Base-by-base conservation (phyloP, 805 yeast genomes). In the Wickerhamiella shivajii region DNA sequence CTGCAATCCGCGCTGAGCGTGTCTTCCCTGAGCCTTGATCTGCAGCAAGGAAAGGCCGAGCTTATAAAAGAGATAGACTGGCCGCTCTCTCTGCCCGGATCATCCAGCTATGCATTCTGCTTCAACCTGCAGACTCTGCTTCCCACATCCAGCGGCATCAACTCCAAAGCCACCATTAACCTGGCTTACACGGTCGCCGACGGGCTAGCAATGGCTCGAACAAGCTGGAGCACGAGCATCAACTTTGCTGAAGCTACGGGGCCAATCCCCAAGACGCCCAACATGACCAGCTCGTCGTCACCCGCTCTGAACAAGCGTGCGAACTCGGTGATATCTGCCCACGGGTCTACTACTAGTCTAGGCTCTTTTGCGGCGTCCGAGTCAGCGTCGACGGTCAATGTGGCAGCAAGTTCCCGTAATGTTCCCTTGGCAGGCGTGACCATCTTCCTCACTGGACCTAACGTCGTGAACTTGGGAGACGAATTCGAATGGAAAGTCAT, bases 401-500 rank as follows among this genome's bases (percentile, higher is more conserved):
- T 24, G 16, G 12, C 11, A 24, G 8, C 27, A 12, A 7, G 16
- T 8, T 18, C 24, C 8, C 25, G 18, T 3, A 29, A 18, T 2
- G 27, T 21, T 5, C 28, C 39, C 7, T 22, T 45, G 41, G 39
- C 42, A 12, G 64, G 67, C 0, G 46, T 71, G 11, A 58, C 60
- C 11, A 57, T 77, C 10, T 66, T 76, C 3, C 69, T 78, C 37
- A 59, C 66, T 4, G 90, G 92, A 1, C 67, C 69, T 8, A 66
- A 76, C 5, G 60, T 64, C 25, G 71, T 76, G 4, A 59, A 61
- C 42, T 52, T 75, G 7, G 87, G 90, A 2, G 65, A 69, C 25
- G 59, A 62, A 2, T 69, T 69, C 48, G 64, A 60, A 34, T 74
- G 85, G 78, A 64, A 64, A 30, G 60, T 79, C 10, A 77, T 72